Evolutionary conservation across 2,329 filamentous ascomycete species (phyloP), one percentile per base, ranked within the genome.

Genomic region (Chrysoporthe puriensis): DNA sequence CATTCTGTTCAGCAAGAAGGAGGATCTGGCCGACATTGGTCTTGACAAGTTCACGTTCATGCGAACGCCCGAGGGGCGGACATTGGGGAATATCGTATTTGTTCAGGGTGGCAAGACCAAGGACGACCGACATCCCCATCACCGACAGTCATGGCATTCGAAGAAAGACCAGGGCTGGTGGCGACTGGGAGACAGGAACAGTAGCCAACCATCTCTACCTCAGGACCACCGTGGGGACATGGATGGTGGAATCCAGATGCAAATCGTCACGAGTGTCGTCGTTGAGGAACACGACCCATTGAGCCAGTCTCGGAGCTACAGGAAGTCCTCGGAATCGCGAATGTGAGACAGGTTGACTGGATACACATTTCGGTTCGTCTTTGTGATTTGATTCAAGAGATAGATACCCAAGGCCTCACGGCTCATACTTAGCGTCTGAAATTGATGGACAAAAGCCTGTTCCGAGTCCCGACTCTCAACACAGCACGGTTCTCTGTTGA

Each of bases 1-100:
- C 64, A 78, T 88, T 43, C 87, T 87, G 66, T 74, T 74, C 0
- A 72, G 82, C 9, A 79, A 81, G 50, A 70, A 70, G 2, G 77
- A 78, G 4, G 78, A 80, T 0, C 75, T 75, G 0, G 78, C 81
- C 13, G 82, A 85, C 21, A 81, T 81, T 0, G 85, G 85, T 0
- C 71, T 87, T 9, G 77, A 79, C 26, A 87, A 85, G 0, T 87
- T 88, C 66, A 76, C 81, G 0, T 86, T 86, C 65, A 79, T 85
- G 75, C 77, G 81, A 26, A 80, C 80, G 1, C 77, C 79, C 0
- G 73, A 73, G 3, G 76, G 74, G 11, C 75, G 77, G 4, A 75
- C 74, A 26, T 81, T 79, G 50, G 82, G 82, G 4, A 83, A 84
- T 65, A 78, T 80, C 13, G 78, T 82, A 0, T 73, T 71, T 36